Evolutionary conservation across 2,329 filamentous ascomycete species (phyloP).

Genomic region (Rachicladosporium sp.): DNA sequence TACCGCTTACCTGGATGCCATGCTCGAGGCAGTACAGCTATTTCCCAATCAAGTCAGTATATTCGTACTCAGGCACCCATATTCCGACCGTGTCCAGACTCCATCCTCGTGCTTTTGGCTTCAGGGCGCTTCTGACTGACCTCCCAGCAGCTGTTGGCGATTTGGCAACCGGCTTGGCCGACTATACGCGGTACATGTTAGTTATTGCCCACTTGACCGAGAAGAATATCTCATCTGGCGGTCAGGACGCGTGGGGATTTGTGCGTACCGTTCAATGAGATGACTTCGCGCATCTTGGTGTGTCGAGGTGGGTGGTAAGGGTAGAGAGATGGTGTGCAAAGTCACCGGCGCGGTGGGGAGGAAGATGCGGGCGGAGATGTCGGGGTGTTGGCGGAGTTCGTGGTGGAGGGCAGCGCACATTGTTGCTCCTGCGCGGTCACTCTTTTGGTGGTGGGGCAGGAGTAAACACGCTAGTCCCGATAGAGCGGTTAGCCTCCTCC

Average conservation of each 20-base stretch:
- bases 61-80: slow-evolving; percentile 20
- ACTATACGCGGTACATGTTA: slow-evolving; percentile 48
- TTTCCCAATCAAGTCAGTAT: slow-evolving; percentile 18
- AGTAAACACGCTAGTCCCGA: background rate
- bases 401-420: slow-evolving; percentile 1
- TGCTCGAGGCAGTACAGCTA: slow-evolving; percentile 99
- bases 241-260: slow-evolving; percentile 27
- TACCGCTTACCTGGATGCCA: slow-evolving; percentile 76
- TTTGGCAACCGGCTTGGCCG: slow-evolving; percentile 99
- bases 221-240: slow-evolving; percentile 18
- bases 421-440: slow-evolving; percentile 5
- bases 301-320: slow-evolving; percentile 5
- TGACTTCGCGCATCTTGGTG: slow-evolving; percentile 92
- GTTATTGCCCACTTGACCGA: too few relatives aligned
- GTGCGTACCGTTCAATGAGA: slow-evolving; percentile 89
- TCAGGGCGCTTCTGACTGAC: slow-evolving; percentile 75
- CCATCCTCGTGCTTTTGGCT: slow-evolving; percentile 9
- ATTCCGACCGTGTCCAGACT: slow-evolving; percentile 9
- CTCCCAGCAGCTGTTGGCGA: slow-evolving; percentile 99
- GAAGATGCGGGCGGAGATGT: slow-evolving; percentile 8
- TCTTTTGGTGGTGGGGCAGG: background rate
- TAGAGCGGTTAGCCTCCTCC: too few relatives aligned
- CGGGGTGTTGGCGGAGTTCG: slow-evolving; percentile 5
- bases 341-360: slow-evolving; percentile 4
- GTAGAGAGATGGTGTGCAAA: slow-evolving; percentile 10